Evolutionary conservation across 495 filamentous ascomycete species (phyloP).

Genomic region (Xylaria cubensis): DNA sequence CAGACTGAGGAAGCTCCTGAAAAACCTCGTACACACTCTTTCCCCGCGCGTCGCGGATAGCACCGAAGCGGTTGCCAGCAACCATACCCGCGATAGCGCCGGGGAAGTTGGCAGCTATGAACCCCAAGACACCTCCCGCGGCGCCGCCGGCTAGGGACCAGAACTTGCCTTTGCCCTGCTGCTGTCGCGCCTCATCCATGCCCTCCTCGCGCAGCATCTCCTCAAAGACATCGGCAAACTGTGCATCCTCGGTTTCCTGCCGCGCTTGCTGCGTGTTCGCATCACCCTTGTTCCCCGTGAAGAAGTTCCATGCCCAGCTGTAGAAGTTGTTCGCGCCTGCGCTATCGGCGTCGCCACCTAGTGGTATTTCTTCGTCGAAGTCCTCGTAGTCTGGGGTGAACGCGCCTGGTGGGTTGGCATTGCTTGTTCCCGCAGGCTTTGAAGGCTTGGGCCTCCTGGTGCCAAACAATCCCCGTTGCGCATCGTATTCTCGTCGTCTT

Average conservation of each 20-base stretch:
- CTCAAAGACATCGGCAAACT: slow-evolving; percentile 93
- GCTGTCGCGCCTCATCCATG: slow-evolving; percentile 66
- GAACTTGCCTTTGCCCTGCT: slow-evolving; percentile 69
- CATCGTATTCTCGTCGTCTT: slow-evolving; percentile 89
- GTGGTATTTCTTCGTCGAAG: slow-evolving; percentile 58
- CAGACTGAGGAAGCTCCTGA: slow-evolving; percentile 78
- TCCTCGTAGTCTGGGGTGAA: slow-evolving; percentile 60
- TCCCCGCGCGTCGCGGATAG: slow-evolving; percentile 84
- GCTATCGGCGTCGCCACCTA: slow-evolving; percentile 42
- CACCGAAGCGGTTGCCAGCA: slow-evolving; percentile 88
- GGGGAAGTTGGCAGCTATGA: slow-evolving; percentile 91
- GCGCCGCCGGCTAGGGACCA: slow-evolving; percentile 87
- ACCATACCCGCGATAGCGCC: slow-evolving; percentile 90
- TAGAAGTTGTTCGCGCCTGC: slow-evolving; percentile 34
- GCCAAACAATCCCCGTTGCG: slow-evolving; percentile 59
- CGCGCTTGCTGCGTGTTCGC: slow-evolving; percentile 35
- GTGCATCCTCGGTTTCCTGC: slow-evolving; percentile 64
- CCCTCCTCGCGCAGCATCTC: slow-evolving; percentile 98
- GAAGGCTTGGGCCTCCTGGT: slow-evolving; percentile 24
- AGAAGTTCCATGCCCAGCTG: slow-evolving; percentile 61
- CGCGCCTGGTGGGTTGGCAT: slow-evolving; percentile 32
- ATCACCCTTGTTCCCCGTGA: slow-evolving; percentile 43
- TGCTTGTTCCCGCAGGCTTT: slow-evolving; percentile 35
- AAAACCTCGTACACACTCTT: slow-evolving; percentile 97
- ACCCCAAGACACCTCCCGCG: slow-evolving; percentile 89